Base-by-base conservation (phyloP, 2,329 filamentous ascomycete species). In the Aspergillus awamori region DNA sequence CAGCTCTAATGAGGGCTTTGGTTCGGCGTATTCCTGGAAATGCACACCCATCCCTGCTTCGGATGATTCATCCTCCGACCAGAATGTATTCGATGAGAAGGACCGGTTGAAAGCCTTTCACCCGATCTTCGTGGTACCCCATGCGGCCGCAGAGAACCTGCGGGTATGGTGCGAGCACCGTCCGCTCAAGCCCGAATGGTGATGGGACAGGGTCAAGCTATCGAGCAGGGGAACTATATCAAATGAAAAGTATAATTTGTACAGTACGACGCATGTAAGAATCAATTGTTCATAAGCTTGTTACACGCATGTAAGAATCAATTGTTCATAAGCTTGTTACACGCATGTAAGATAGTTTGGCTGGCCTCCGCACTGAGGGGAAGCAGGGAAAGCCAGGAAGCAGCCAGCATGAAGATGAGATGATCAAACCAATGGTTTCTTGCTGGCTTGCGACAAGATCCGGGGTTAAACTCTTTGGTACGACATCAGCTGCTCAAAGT, bases 121-220 rank as follows among this genome's bases (percentile, higher is more conserved):
- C 77, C 94, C 94, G 2, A 85, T 97, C 26, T 97, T 92, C 78
- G 89, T 91, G 64, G 89, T 97, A 66, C 91, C 93, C 4, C 87
- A 90, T 76, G 82, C 85, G 63, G 84, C 84, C 57, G 90, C 89
- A 57, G 84, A 89, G 68, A 81, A 81, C 36, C 87, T 89, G 67
- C 84, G 86, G 74, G 78, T 77, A 63, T 91, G 90, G 77, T 93
- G 88, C 76, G 80, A 82, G 65, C 67, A 65, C 51, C 63, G 67
- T 28, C 68, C 71, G n/a, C 56, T 72, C 36, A 33, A 53, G n/a
- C 62, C 61, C 58, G 22, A 61, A 51, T 36, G 43, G 33, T 36
- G 33, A 17, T 15, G 6, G 15, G 24, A 22, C 13, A 7, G 13
- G 15, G 51, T 8, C 4, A 10, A 36, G n/a, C 36, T 36, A 36